Evolutionary conservation across 352 stramenopile genomes (phyloP).

Genomic region (Aphanomyces stellatus): DNA sequence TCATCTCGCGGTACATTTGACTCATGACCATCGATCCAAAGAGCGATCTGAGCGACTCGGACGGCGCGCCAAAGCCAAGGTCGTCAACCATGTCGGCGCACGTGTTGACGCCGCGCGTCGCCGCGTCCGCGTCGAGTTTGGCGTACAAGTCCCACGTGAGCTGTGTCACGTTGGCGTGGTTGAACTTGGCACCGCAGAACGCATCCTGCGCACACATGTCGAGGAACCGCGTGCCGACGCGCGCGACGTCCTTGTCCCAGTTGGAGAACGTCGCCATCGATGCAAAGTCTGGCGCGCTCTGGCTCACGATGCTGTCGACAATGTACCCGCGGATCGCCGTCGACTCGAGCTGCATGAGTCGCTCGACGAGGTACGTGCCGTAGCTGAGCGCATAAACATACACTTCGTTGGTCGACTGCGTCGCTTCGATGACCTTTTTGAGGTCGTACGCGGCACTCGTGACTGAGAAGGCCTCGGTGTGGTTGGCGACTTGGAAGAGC

Average conservation of each 20-base stretch:
- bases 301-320: conserved; percentile 40
- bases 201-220: conserved; percentile 34
- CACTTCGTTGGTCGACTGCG: conserved; percentile 34
- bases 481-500: conserved; percentile 21
- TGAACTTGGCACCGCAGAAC: conserved; percentile 27
- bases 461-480: conserved; percentile 41
- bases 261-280: conserved; percentile 26
- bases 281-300: conserved; percentile 8
- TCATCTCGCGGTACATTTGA: conserved; percentile 37
- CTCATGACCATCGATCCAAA: conserved; percentile 43
- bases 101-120: conserved; percentile 24
- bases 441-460: conserved; percentile 54
- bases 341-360: conserved; percentile 45
- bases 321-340: conserved; percentile 47
- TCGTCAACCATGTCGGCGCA: conserved; percentile 31
- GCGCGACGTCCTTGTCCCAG: conserved; percentile 25
- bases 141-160: conserved; percentile 18
- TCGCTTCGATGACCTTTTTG: conserved; percentile 38
- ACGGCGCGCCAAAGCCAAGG: conserved; percentile 30
- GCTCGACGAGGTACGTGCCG: conserved; percentile 52
- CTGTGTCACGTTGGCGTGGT: background rate
- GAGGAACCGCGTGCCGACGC: conserved; percentile 38
- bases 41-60: conserved; percentile 35
- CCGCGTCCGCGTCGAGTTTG: conserved; percentile 21
- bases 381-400: conserved; percentile 63